phyloP scores from a whole-genome alignment of 2,329 filamentous ascomycete genomes.

The Hymenoscyphus repandus region DNA sequence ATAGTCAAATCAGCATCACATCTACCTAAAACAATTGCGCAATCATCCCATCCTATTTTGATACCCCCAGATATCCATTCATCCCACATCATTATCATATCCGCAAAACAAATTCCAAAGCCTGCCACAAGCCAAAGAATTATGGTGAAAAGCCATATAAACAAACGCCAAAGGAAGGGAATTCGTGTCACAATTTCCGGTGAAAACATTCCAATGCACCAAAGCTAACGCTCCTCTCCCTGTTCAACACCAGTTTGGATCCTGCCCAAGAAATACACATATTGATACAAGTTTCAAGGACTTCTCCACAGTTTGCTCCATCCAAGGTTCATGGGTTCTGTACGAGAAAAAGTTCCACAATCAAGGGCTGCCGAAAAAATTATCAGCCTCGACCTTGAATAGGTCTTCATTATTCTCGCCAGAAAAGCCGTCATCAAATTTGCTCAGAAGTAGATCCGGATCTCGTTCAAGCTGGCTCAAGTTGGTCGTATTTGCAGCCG shows the following conservation, averaged over 20 bases:
- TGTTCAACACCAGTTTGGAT: background rate
- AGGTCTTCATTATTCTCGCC: constrained; percentile 18
- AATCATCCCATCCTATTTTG: too few species aligned
- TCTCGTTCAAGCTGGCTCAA: constrained; percentile 28
- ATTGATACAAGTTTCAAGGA: constrained; percentile 8
- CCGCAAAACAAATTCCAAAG: background rate
- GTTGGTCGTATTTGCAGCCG: constrained; percentile 16
- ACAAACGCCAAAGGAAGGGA: constrained; percentile 15
- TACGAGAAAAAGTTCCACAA: background rate
- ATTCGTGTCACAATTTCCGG: constrained; percentile 6
- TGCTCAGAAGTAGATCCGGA: constrained; percentile 27
- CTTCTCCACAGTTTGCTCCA: background rate
- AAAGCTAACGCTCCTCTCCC: background rate
- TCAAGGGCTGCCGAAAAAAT: constrained; percentile 32
- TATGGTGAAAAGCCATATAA: background rate
- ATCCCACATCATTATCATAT: constrained; percentile 5
- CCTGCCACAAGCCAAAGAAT: background rate
- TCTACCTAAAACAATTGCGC: too few species aligned
- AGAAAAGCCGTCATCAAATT: constrained; percentile 29
- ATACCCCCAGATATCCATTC: too few species aligned
- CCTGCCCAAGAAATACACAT: constrained; percentile 4
- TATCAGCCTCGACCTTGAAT: constrained; percentile 25
- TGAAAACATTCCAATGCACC: background rate
- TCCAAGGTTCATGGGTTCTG: background rate
- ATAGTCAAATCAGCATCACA: too few species aligned